Base-by-base conservation (phyloP, 2,329 filamentous ascomycete genomes). In the Hysterium pulicare region DNA sequence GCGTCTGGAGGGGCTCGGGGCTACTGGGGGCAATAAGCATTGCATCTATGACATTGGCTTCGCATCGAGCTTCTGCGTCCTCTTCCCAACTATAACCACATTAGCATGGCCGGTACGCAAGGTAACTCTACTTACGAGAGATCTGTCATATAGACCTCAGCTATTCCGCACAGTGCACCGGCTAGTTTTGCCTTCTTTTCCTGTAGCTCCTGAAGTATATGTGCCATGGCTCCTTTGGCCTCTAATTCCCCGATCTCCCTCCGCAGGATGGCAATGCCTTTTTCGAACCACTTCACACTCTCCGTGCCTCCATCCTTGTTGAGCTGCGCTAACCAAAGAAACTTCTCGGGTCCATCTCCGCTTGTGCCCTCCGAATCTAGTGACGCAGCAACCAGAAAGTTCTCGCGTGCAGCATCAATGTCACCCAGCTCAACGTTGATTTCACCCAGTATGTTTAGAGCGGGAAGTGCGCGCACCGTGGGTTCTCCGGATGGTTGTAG, bases 121-220 rank as follows among this genome's bases (percentile, higher is more conserved):
- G 28, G n/a, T 22, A 15, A 31, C 16, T 17, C 50, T 36, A 70
- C 71, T 65, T 80, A 93, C 58, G 87, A 93, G 56, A 97, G 72
- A 71, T 98, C 93, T 9, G 93, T 98, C 93, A 98, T 98, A 74
- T 96, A 98, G 38, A 98, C 89, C 71, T 98, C 93, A 5, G 88
- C 84, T 47, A 97, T 88, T 21, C 87, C 89, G 68, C 94, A 98
- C 26, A 98, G 77, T n/a, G 90, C 88, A 55, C 89, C 89, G 2
- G 90, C 88, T 26, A 97, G 76, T 68, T 93, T 93, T 51, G 77
- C 75, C 64, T 85, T 85, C 73, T 88, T 87, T 67, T 90, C 87
- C 21, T 83, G 78, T 31, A 82, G 40, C 26, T 73, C 45, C 43
- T 62, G 57, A 10, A 57, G 59, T 23, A 61, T 51, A 30, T 69